Conservation (phyloP, 2,329 filamentous ascomycete species). For the Immersiporthe knoxdaviesiana region DNA sequence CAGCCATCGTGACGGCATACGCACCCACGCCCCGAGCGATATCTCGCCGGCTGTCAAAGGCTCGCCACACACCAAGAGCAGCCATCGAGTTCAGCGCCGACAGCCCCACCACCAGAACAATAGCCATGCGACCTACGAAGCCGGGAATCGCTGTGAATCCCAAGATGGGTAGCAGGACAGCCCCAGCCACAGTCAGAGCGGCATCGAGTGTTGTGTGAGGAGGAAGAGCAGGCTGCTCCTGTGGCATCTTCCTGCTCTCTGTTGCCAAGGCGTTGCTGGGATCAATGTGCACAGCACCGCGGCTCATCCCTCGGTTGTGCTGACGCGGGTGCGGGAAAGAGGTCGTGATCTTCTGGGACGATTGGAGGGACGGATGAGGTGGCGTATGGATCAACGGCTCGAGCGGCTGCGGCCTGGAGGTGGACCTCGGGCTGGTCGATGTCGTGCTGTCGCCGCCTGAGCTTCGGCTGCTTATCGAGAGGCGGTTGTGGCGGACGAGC, state of each 20-base stretch:
- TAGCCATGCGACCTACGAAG: conserved; percentile 60
- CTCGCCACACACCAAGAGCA: not conserved
- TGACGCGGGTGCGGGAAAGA: not conserved
- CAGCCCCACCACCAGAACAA: conserved; percentile 57
- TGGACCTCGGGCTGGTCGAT: not conserved
- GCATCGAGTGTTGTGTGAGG: conserved; percentile 32
- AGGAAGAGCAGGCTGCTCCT: not conserved
- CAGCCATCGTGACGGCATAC: conserved; percentile 21
- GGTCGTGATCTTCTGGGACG: not conserved
- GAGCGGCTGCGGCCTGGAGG: not conserved
- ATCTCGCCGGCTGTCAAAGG: not conserved
- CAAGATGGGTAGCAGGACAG: conserved; percentile 60
- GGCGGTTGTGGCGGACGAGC: conserved; percentile 21
- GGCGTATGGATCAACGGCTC: not conserved
- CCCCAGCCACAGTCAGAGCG: conserved; percentile 51
- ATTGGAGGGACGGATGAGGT: not conserved
- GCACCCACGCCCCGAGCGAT: conserved; percentile 7
- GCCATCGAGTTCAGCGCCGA: conserved; percentile 8
- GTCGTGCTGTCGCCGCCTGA: conserved; percentile 13
- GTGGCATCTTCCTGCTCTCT: not conserved
- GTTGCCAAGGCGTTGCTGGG: not conserved
- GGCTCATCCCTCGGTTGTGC: not conserved
- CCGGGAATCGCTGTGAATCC: conserved; percentile 61
- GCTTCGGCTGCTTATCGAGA: conserved; percentile 19
- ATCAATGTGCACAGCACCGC: not conserved